A percentile compares a stretch with the other conserved stretches of the same genome.
Evolutionary conservation across 805 yeast species (phyloP).

Genomic region (Danielia oregonensis): DNA sequence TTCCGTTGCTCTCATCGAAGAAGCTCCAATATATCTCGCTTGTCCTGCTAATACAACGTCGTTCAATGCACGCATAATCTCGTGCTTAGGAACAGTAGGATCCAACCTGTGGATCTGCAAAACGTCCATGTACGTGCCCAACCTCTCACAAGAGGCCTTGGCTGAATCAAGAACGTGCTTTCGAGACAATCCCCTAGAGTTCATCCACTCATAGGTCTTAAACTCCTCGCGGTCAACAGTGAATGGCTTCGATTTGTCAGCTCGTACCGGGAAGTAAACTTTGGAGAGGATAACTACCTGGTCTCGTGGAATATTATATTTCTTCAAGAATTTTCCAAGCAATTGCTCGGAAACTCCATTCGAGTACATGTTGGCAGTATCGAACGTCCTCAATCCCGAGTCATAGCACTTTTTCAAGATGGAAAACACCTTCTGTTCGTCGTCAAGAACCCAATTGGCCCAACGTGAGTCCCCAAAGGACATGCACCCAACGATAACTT

Average conservation of each 20-base stretch:
- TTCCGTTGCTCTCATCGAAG: conserved; percentile 54
- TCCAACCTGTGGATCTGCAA: conserved; percentile 60
- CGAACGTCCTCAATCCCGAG: conserved; percentile 44
- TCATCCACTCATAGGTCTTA: conserved; percentile 12
- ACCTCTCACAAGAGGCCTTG: conserved; percentile 37
- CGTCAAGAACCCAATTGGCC: conserved; percentile 37
- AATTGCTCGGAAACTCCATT: conserved; percentile 47
- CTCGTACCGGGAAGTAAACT: conserved; percentile 15
- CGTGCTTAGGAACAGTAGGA: conserved; percentile 43
- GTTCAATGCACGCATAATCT: conserved; percentile 55
- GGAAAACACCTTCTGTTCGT: conserved; percentile 1
- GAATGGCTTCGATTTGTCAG: conserved; percentile 3
- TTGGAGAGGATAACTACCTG: conserved; percentile 54
- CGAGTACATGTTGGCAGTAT: conserved; percentile 48
- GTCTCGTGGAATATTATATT: conserved; percentile 50
- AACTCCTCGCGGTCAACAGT: too few relatives aligned
- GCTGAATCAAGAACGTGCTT: conserved; percentile 48
- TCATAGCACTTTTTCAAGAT: conserved; percentile 30
- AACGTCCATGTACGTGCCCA: conserved; percentile 53
- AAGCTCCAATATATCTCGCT: conserved; percentile 59
- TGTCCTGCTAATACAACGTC: conserved; percentile 45
- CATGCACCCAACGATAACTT: conserved; percentile 54
- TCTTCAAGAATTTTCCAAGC: conserved; percentile 51
- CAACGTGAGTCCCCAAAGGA: conserved; percentile 42
- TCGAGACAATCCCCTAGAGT: conserved; percentile 41